Percentiles rank a stretch among this genome's conserved stretches.
phyloP scores from a whole-genome alignment of 2,329 filamentous ascomycete species.

The Oidium heveae region DNA sequence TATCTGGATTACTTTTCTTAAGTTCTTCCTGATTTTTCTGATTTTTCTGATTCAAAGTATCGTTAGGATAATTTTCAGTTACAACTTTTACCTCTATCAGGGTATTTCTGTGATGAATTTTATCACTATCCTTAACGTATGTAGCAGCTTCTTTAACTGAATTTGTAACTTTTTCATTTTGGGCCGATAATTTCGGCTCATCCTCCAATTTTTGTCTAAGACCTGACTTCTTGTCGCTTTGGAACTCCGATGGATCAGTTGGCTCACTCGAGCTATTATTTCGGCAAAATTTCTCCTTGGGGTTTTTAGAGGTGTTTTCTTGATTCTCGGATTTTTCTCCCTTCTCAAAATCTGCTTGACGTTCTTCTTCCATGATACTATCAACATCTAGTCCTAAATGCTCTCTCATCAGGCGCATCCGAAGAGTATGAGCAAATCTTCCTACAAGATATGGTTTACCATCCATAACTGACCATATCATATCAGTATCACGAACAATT shows the following conservation, averaged over 20 bases:
- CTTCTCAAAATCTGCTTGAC: constrained; percentile 27
- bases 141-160: neutral
- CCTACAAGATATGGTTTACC: constrained; percentile 75
- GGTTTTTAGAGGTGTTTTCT: neutral
- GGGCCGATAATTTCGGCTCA: neutral
- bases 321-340: constrained; percentile 14
- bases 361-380: constrained; percentile 59
- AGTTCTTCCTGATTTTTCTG: constrained; percentile 22
- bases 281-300: neutral
- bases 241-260: neutral
- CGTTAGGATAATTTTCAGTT: neutral
- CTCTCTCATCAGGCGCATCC: constrained; percentile 85
- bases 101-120: neutral
- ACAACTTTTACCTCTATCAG: neutral
- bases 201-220: neutral
- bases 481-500: constrained; percentile 75
- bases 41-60: neutral
- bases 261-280: neutral
- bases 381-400: constrained; percentile 92
- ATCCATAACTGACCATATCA: constrained; percentile 79
- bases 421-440: constrained; percentile 75
- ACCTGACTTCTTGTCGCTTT: neutral
- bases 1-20: constrained; percentile 15
- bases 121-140: neutral
- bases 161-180: neutral